Conservation (phyloP, 345 rosid genomes). For the Boechera retrofracta region DNA sequence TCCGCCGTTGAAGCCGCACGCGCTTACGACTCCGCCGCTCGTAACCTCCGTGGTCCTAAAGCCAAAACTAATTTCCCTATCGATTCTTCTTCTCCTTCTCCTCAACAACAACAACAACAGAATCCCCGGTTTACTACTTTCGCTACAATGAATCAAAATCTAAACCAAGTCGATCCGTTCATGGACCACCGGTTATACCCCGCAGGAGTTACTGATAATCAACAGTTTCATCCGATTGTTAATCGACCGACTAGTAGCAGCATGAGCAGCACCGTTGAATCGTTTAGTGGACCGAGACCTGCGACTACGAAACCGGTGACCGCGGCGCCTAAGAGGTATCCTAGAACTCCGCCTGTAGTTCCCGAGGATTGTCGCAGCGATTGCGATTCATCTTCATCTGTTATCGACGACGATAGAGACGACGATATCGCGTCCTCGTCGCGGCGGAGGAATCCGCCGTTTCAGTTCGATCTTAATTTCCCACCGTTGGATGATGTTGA, state of each 20-base stretch:
- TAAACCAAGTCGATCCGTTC: constrained; percentile 41
- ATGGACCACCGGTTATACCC: constrained; percentile 53
- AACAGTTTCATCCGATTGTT: constrained; percentile 18
- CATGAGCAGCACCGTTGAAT: constrained; percentile 96
- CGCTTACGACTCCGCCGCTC: constrained; percentile 88
- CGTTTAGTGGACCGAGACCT: constrained; percentile 76
- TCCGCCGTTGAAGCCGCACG: constrained; percentile 90
- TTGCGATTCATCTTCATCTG: constrained; percentile 93
- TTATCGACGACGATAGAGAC: constrained; percentile 58
- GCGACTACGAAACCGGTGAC: constrained; percentile 7
- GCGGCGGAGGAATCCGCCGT: constrained; percentile 46
- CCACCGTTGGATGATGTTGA: constrained; percentile 70
- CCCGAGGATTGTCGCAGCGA: constrained; percentile 92
- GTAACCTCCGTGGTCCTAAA: constrained; percentile 77
- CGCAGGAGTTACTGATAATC: neutral
- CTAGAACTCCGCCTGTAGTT: constrained; percentile 61
- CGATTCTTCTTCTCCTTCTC: neutral
- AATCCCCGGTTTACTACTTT: constrained; percentile 11
- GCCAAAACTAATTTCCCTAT: constrained; percentile 84
- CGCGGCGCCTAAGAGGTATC: constrained; percentile 44
- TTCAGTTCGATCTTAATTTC: constrained; percentile 84
- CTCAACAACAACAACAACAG: too few species aligned
- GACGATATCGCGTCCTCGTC: constrained; percentile 58
- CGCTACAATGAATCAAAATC: neutral
- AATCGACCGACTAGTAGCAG: constrained; percentile 80